Conservation (phyloP, 257 asterid species). For the Buddleja alternifolia region DNA sequence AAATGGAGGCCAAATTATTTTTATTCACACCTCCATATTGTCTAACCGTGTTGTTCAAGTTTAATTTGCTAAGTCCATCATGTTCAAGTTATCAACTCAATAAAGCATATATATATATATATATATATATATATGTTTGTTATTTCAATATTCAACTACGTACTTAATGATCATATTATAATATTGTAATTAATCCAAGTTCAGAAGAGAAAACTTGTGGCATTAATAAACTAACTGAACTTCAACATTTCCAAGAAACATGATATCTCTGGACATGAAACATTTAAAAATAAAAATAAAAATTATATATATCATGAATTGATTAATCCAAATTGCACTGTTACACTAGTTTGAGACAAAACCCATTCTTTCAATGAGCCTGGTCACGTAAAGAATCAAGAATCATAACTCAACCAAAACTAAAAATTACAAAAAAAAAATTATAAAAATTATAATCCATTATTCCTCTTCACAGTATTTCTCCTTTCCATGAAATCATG, state of each 20-base stretch:
- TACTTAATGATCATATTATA: too few species aligned
- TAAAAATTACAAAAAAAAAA: background rate
- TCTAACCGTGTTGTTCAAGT: conserved; percentile 21
- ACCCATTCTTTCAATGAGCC: background rate
- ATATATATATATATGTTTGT: background rate
- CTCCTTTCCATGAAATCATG: conserved; percentile 40
- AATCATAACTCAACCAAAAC: background rate
- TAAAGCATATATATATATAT: background rate
- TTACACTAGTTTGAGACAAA: conserved; percentile 17
- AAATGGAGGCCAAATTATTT: conserved; percentile 2
- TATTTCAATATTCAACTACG: background rate
- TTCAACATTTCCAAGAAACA: conserved; percentile 32
- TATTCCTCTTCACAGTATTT: background rate
- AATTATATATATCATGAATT: background rate
- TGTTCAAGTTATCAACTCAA: conserved; percentile 7
- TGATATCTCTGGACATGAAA: conserved; percentile 1
- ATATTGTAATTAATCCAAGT: conserved; percentile 3
- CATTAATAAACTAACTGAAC: conserved; percentile 8
- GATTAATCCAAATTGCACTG: too few species aligned
- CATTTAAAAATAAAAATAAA: background rate
- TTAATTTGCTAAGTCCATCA: too few species aligned
- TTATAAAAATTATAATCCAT: too few species aligned
- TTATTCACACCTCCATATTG: background rate
- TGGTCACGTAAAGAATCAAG: background rate
- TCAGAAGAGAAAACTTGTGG: conserved; percentile 11